Percentiles rank a stretch among this genome's conserved stretches.
Evolutionary conservation across 1,284 basidiomycete genomes (phyloP).

Genomic region (Cryptococcus amylolentus): DNA sequence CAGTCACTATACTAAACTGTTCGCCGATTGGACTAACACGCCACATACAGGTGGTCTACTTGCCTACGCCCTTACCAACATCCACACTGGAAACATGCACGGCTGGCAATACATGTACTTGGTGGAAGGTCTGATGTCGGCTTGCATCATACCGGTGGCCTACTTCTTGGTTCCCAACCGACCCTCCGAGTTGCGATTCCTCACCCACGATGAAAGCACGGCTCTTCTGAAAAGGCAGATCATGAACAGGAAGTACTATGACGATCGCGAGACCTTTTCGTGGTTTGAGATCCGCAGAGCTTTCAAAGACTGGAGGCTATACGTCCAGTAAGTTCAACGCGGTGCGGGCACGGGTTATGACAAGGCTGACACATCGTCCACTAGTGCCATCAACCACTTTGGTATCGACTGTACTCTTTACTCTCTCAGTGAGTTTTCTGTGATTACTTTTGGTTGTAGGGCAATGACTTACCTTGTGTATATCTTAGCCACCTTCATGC

Average conservation of each 20-base stretch:
- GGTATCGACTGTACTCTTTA: not conserved
- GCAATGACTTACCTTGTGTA: not conserved
- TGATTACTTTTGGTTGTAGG: not conserved
- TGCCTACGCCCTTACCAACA: not conserved
- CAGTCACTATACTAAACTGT: conserved; percentile 4
- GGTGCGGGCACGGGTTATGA: no score
- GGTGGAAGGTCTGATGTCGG: conserved; percentile 25
- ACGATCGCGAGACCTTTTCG: conserved; percentile 22
- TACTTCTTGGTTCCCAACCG: conserved; percentile 20
- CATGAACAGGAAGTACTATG: conserved; percentile 24
- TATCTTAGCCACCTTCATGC: conserved; percentile 21
- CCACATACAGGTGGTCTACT: not conserved
- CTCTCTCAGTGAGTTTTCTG: not conserved
- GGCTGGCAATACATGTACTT: conserved; percentile 26
- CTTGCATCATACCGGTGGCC: conserved; percentile 14
- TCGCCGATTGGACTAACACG: not conserved
- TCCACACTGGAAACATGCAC: conserved; percentile 10
- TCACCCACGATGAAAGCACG: conserved; percentile 21
- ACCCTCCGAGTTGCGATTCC: conserved; percentile 19
- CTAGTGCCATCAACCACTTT: not conserved
- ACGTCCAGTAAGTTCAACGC: not conserved
- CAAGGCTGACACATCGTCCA: not conserved
- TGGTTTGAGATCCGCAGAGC: conserved; percentile 24
- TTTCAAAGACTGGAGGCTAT: conserved; percentile 18
- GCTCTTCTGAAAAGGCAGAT: conserved; percentile 17